phyloP scores from a whole-genome alignment of 768 basidiomycete genomes.

The Leccinum subgranulosum region DNA sequence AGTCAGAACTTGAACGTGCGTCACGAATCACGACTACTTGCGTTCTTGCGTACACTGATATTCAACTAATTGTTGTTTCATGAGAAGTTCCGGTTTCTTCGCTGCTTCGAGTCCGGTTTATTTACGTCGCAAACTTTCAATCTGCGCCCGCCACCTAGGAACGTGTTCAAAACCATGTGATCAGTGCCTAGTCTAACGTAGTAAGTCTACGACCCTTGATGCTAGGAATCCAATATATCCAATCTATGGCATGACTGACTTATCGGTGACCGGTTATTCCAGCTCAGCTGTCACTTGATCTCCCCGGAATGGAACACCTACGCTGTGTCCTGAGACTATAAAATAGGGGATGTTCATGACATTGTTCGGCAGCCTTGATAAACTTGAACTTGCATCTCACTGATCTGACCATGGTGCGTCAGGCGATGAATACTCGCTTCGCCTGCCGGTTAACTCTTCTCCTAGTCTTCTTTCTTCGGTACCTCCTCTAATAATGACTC shows the following conservation, averaged over 20 bases:
- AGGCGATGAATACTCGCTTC: too few relatives aligned
- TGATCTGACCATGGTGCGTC: conserved; percentile 24
- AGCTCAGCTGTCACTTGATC: conserved; percentile 16
- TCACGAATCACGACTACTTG: too few relatives aligned
- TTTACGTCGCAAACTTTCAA: too few relatives aligned
- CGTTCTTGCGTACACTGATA: too few relatives aligned
- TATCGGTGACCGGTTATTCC: conserved; percentile 1
- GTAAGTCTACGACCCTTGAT: not conserved
- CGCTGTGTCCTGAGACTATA: conserved; percentile 14
- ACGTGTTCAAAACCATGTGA: too few relatives aligned
- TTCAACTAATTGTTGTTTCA: too few relatives aligned
- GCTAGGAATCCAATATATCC: not conserved
- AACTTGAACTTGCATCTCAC: conserved; percentile 2
- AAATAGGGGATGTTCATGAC: conserved; percentile 5
- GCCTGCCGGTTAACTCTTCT: not conserved
- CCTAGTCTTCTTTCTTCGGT: conserved; percentile 60
- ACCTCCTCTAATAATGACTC: conserved; percentile 38
- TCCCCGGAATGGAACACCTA: conserved; percentile 20
- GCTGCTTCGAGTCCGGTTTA: too few relatives aligned
- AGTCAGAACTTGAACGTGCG: too few relatives aligned
- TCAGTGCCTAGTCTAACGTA: not conserved
- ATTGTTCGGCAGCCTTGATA: conserved; percentile 11
- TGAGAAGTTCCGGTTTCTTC: too few relatives aligned
- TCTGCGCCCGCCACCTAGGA: too few relatives aligned
- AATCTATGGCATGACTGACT: not conserved